Evolutionary conservation across 208 protist species (phyloP), one percentile per base, ranked within the genome.

Genomic region (Acanthamoeba healyi): DNA sequence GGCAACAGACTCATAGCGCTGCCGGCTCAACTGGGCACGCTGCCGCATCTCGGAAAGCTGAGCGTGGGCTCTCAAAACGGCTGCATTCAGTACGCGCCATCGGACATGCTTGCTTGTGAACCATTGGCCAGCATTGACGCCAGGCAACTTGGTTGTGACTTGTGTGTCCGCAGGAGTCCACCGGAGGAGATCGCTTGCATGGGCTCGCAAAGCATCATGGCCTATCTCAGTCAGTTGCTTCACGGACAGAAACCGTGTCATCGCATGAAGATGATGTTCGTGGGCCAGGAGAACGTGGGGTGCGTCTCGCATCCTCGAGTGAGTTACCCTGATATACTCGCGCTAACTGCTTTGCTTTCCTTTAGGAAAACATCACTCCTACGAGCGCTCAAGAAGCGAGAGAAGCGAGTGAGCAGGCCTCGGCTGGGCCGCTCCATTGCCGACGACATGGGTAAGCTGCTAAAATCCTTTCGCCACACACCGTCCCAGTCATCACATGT

Each of bases 261-360:
- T 87, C 40, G 79, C 29, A 87, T 87, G 79, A 87, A 87, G 79
- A 7, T 87, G 15, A 87, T 87, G 79, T 40, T 87, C 19, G 79
- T 87, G 9, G 79, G 79, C n/a, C 79, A 87, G 34, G 79, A 87
- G 34, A 87, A 87, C 44, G 79, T 87, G 6, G 79, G 79, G 46
- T 63, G 58, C 38, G 49, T 7, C 10, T 54, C 26, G 42, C 79
- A 63, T 17, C 6, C 26, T 26, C 3, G 44, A 61, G 6, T 79
- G 70, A 70, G 19, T 24, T 54, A 15, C 15, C 10, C 49, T 54
- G 49, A 54, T 15, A 54, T 54, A 44, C 38, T 29, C n/a, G 26
- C 38, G 36, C 58, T 17, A 70, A 70, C 61, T 22, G 22, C 61
- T 6, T 34, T 3, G 19, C 1, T 34, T 10, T 70, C 29, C 58